A percentile compares a stretch with the other conserved stretches of the same genome.
Evolutionary conservation across 768 basidiomycete species (phyloP).

Genomic region (Russula vinacea): DNA sequence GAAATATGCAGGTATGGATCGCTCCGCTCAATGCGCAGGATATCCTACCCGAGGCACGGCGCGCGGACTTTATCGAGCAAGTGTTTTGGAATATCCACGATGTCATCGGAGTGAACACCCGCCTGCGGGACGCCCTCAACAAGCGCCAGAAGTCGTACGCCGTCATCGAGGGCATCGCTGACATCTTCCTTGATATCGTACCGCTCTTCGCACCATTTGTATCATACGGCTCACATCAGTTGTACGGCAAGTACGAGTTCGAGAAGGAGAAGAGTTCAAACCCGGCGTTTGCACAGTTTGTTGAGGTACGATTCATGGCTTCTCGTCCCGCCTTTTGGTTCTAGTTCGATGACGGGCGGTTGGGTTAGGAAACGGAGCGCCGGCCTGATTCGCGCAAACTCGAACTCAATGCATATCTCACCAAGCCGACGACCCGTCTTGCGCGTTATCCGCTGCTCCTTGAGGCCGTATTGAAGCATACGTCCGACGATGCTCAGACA

Average conservation of each 20-base stretch:
- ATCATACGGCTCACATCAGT: slow-evolving; percentile 91
- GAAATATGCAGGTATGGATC: slow-evolving; percentile 70
- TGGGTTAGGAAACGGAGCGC: slow-evolving; percentile 74
- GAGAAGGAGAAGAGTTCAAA: slow-evolving; percentile 97
- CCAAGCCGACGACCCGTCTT: slow-evolving; percentile 95
- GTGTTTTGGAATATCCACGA: slow-evolving; percentile 99
- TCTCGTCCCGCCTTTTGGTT: neutral
- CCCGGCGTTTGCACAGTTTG: slow-evolving; percentile 88
- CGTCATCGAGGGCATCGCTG: slow-evolving; percentile 88
- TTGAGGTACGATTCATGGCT: slow-evolving; percentile 65
- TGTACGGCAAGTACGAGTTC: slow-evolving; percentile 98
- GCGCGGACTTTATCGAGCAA: slow-evolving; percentile 84
- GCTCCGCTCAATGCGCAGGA: slow-evolving; percentile 74
- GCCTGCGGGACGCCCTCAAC: slow-evolving; percentile 88
- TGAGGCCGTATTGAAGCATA: slow-evolving; percentile 89
- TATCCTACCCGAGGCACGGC: slow-evolving; percentile 70
- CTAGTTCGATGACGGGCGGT: slow-evolving; percentile 2
- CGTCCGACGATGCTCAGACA: slow-evolving; percentile 89
- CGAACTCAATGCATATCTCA: slow-evolving; percentile 95
- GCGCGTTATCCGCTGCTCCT: slow-evolving; percentile 95
- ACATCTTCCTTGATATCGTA: slow-evolving; percentile 83
- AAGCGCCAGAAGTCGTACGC: slow-evolving; percentile 95
- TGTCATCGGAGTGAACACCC: slow-evolving; percentile 86
- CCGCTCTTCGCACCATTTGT: slow-evolving; percentile 92
- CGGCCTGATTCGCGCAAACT: slow-evolving; percentile 93